Evolutionary conservation across 1,284 basidiomycete genomes (phyloP).

Genomic region (Singerocomus rubriflavus): DNA sequence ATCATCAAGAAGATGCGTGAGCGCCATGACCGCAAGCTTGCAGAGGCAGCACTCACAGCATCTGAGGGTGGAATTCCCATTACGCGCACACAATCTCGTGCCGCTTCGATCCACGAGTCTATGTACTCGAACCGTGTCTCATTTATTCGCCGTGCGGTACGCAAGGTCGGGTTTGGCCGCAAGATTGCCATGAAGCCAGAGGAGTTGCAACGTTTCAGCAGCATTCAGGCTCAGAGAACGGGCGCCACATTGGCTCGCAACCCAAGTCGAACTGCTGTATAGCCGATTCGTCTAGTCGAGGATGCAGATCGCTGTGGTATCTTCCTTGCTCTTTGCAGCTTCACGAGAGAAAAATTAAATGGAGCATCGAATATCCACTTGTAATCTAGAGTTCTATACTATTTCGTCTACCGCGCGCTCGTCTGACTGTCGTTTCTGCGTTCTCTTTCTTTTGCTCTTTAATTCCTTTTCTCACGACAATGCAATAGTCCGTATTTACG

Average conservation of each 20-base stretch:
- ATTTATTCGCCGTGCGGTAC: conserved; percentile 83
- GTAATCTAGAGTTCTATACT: conserved; percentile 37
- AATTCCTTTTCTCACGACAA: conserved; percentile 8
- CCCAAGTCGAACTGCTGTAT: conserved; percentile 58
- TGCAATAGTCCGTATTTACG: conserved; percentile 17
- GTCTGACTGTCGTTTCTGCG: conserved; percentile 18
- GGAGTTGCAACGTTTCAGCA: conserved; percentile 81
- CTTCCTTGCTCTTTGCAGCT: conserved; percentile 21
- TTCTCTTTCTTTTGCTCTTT: conserved; percentile 14
- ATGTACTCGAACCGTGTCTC: conserved; percentile 91
- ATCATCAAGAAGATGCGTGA: conserved; percentile 81
- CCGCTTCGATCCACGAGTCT: conserved; percentile 88
- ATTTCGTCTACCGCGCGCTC: conserved; percentile 16
- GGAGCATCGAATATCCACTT: conserved; percentile 33
- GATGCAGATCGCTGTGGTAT: conserved; percentile 23
- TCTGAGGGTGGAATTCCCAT: conserved; percentile 70
- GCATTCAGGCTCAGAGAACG: conserved; percentile 77
- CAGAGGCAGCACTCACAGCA: conserved; percentile 40
- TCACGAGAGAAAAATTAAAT: conserved; percentile 19
- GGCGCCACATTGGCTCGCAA: conserved; percentile 77
- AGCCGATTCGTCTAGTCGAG: conserved; percentile 12
- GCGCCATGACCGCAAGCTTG: conserved; percentile 47
- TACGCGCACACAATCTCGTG: conserved; percentile 83
- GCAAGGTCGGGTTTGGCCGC: conserved; percentile 82
- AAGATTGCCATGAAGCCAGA: conserved; percentile 79